A percentile compares a stretch with the other conserved stretches of the same genome.
Evolutionary conservation across 148 eudicot genomes (phyloP).

Genomic region (Vaccinium myrtillus): DNA sequence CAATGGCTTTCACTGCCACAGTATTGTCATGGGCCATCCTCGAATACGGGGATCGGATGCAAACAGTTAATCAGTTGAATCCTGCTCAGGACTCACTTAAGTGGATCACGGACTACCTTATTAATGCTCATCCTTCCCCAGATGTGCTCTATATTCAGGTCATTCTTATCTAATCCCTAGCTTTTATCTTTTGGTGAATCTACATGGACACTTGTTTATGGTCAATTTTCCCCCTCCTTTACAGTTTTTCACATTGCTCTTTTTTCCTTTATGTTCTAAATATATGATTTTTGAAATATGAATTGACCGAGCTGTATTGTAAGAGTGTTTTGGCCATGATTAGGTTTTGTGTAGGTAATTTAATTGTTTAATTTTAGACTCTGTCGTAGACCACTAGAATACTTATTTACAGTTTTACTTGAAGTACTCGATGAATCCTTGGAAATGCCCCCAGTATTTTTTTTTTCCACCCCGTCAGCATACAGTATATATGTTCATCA

Average conservation of each 20-base stretch:
- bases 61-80: conserved; percentile 52
- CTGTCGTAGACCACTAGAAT: background rate
- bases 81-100: conserved; percentile 71
- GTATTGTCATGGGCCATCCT: conserved; percentile 89
- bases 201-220: background rate
- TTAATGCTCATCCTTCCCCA: conserved; percentile 67
- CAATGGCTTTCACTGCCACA: conserved; percentile 92
- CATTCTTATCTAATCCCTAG: background rate
- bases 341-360: background rate
- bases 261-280: background rate
- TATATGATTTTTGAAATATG: conserved; percentile 1
- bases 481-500: background rate
- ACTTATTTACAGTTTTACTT: background rate
- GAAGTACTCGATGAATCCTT: conserved; percentile 1
- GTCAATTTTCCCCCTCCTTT: background rate
- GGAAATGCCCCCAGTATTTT: background rate
- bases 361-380: background rate
- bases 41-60: conserved; percentile 89
- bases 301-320: background rate
- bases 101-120: conserved; percentile 87
- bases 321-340: background rate
- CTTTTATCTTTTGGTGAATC: background rate
- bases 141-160: conserved; percentile 93
- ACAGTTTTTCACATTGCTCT: background rate
- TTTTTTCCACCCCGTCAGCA: background rate